These are phyloP conservation scores for Claviceps sp. DNA, from an alignment of 2,329 filamentous ascomycete species.

Conservation along the genomic window DNA sequence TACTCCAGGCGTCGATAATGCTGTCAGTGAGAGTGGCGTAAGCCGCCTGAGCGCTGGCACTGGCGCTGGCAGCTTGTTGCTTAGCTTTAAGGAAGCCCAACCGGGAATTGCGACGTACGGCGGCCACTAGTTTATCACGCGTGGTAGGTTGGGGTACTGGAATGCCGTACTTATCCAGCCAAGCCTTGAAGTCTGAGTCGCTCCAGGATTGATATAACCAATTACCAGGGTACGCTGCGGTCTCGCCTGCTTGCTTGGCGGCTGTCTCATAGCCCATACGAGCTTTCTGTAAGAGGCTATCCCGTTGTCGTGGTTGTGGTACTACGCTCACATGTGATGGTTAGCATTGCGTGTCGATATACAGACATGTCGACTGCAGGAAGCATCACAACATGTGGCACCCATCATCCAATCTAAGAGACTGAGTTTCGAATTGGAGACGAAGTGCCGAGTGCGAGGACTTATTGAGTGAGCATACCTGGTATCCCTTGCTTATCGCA, in stretches of 20 bases:
- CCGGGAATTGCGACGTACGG: slow-evolving; percentile 81
- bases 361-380: background rate
- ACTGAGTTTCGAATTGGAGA: no score
- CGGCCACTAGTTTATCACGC: slow-evolving; percentile 79
- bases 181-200: slow-evolving; percentile 85
- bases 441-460: no score
- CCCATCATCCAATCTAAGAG: background rate
- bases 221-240: slow-evolving; percentile 76
- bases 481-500: slow-evolving; percentile 79
- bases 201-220: slow-evolving; percentile 91
- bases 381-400: background rate
- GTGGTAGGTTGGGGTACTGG: slow-evolving; percentile 70
- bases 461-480: slow-evolving; percentile 22
- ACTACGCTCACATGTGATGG: slow-evolving; percentile 26
- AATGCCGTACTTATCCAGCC: slow-evolving; percentile 79
- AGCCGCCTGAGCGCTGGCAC: slow-evolving; percentile 52
- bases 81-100: slow-evolving; percentile 58
- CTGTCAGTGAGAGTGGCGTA: slow-evolving; percentile 67
- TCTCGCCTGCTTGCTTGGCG: slow-evolving; percentile 64
- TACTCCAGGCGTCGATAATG: slow-evolving; percentile 81
- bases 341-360: background rate
- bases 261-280: slow-evolving; percentile 69
- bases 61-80: slow-evolving; percentile 44
- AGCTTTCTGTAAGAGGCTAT: slow-evolving; percentile 63
- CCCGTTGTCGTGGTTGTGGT: slow-evolving; percentile 76